Base-by-base conservation (phyloP, 306 rosid genomes). In the Cotoneaster glaucophyllus region DNA sequence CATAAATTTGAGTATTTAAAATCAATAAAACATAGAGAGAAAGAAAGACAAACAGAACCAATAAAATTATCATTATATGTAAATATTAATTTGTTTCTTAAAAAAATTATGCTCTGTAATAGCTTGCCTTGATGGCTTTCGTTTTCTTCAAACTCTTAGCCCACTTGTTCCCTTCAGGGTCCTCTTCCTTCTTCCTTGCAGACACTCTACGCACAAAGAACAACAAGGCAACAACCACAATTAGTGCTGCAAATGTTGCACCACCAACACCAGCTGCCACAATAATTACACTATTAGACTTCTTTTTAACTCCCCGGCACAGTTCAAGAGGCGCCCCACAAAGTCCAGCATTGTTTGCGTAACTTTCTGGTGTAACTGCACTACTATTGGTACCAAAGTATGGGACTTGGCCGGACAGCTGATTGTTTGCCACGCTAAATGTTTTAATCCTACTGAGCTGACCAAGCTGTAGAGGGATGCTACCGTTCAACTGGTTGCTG, bases 161-260 rank as follows among this genome's bases (percentile, higher is more conserved):
- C 98, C 98, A 93, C 81, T 93, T 93, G 87, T 93, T 93, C 58
- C 97, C 98, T 85, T 93, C 91, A 9, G 98, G 97, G 39, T 90
- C 96, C 77, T 93, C 92, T 69, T 89, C 93, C 84, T 88, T 88
- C 85, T 84, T 90, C 77, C 70, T 89, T 84, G 79, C 80, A 31
- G 88, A 43, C 64, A 79, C 87, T 7, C 86, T 84, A 37, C 95
- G 93, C 77, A 86, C 69, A 79, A 83, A 86, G 93, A 90, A 90
- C 75, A 88, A 77, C 86, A 91, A 76, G 11, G 21, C 82, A 67
- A 93, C 6, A 28, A 82, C 88, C 43, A 89, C 84, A 31, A 70
- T 81, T 68, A 91, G 21, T 6, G 89, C 89, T 17, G 89, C 90
- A 28, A 87, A 4, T 22, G 89, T 83, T 75, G 84, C 88, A 62